Evolutionary conservation across 2,329 filamentous ascomycete genomes (phyloP), one percentile per base, ranked within the genome.

Genomic region (Botrytis tulipae): DNA sequence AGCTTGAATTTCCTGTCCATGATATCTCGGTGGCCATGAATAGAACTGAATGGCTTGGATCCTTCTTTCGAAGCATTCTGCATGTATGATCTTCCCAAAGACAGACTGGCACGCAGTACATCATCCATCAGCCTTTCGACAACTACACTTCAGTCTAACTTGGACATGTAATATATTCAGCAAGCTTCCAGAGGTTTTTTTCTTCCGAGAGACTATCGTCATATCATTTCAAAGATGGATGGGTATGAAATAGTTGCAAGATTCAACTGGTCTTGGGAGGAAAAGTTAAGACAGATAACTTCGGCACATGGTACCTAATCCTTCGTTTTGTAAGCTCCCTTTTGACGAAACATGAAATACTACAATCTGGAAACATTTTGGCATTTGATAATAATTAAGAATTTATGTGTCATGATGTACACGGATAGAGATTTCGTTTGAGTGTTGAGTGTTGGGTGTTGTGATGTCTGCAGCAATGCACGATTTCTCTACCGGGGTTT

Each of bases 21-120:
- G 12, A n/a, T 35, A 40, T 61, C n/a, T 40, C 25, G 37, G 25
- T 6, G 25, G 60, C 7, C 25, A 42, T 63, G 14, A 12, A n/a
- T 12, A 42, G 4, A 1, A 10, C 0, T 7, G 9, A 22, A 35
- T 5, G 0, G 3, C 20, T 9, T 25, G 20, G 18, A 14, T 3
- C 7, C 35, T 16, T 61, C 25, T 6, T n/a, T 22, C 59, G 25
- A 40, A n/a, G 22, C 6, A 37, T 42, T 62, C 25, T 4, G 37
- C 25, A 37, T 29, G n/a, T 1, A 48, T 25, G 6, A 18, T 29
- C 14, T 42, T 42, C 40, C 14, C 8, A 9, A 10, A 18, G 8
- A 42, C 25, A n/a, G 42, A 10, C n/a, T 22, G 32, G 18, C 1
- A 60, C 4, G 20, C 29, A 35, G 57, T 35, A 22, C n/a, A 57